A percentile compares a stretch with the other conserved stretches of the same genome.
phyloP scores from a whole-genome alignment of 1,139 yeast genomes.

The Scheffersomyces segobiensis region DNA sequence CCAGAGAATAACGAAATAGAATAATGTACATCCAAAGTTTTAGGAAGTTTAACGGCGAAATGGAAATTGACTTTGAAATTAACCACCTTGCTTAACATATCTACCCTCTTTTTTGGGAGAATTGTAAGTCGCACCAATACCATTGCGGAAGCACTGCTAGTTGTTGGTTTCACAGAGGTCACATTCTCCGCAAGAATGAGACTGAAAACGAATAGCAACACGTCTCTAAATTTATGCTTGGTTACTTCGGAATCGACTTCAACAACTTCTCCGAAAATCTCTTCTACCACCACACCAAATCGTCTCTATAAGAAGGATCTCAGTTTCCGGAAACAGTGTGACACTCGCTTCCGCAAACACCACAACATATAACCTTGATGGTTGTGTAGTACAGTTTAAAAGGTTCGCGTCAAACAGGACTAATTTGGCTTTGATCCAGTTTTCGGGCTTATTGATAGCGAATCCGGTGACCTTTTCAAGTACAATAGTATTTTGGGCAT shows the following conservation, averaged over 20 bases:
- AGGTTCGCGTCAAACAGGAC: conserved; percentile 29
- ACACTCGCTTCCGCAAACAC: conserved; percentile 44
- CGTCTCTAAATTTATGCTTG: conserved; percentile 37
- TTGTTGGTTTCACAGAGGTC: conserved; percentile 39
- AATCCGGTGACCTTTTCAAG: conserved; percentile 13
- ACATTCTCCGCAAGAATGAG: conserved; percentile 46
- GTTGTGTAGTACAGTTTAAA: conserved; percentile 33
- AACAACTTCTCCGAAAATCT: conserved; percentile 47
- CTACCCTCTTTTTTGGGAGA: conserved; percentile 38
- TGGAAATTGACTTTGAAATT: conserved; percentile 49
- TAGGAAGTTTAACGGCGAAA: conserved; percentile 51
- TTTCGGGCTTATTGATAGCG: conserved; percentile 26
- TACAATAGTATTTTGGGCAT: too few relatives aligned
- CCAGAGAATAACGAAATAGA: conserved; percentile 57
- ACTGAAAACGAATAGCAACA: conserved; percentile 55
- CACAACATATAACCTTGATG: conserved; percentile 36
- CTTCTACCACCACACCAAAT: conserved; percentile 49
- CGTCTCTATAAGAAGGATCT: conserved; percentile 25
- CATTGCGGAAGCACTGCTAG: conserved; percentile 48
- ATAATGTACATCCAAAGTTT: conserved; percentile 34
- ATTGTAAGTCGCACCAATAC: conserved; percentile 44
- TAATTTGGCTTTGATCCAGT: conserved; percentile 36
- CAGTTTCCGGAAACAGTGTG: conserved; percentile 45
- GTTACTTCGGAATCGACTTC: conserved; percentile 40
- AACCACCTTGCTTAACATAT: conserved; percentile 54